Base-by-base conservation (phyloP, 352 stramenopile genomes). In the Globisporangium mamillatum region DNA sequence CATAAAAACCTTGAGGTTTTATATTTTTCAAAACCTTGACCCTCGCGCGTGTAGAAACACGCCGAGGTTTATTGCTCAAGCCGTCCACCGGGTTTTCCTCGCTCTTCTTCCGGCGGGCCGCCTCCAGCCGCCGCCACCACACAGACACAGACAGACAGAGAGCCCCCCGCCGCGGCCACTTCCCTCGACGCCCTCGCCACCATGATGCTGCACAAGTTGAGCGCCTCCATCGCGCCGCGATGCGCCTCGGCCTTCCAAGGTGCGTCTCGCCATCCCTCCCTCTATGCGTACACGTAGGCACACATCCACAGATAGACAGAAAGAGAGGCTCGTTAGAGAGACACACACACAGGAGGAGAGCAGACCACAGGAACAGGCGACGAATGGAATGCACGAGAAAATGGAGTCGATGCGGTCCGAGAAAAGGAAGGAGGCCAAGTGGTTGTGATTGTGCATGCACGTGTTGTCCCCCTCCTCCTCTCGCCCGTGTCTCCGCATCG, bases 121-220 rank as follows among this genome's bases (percentile, higher is more conserved):
- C 16, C 8, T 44, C 20, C n/a, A 22, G 48, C 56, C 56, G 46
- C n/a, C 9, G 20, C 27, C 61, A 59, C 46, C 46, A 46, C 59
- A 58, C 74, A 69, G 63, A 38, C 64, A 59, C 48, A 66, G 34
- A 66, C 36, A 70, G 54, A 65, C 29, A 60, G 34, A 62, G 44
- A 56, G 56, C 38, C 22, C 53, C 41, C 22, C 46, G 41, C 41
- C 20, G 41, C 44, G 22, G 36, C 29, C 57, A 52, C 44, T 52
- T 52, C 44, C 4, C 18, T 52, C 44, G 44, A n/a, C 44, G 18
- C 44, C 41, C 44, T 36, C 24, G 41, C 54, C 62, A 55, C 63
- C 63, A 88, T 89, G 83, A 88, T 93, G 85, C 85, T 93, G 63
- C 86, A 84, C 71, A 90, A 89, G 76, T 67, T 91, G 73, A 83